Base-by-base conservation (phyloP, 164 flowering plant genomes). In the Magnolia changhungtana region DNA sequence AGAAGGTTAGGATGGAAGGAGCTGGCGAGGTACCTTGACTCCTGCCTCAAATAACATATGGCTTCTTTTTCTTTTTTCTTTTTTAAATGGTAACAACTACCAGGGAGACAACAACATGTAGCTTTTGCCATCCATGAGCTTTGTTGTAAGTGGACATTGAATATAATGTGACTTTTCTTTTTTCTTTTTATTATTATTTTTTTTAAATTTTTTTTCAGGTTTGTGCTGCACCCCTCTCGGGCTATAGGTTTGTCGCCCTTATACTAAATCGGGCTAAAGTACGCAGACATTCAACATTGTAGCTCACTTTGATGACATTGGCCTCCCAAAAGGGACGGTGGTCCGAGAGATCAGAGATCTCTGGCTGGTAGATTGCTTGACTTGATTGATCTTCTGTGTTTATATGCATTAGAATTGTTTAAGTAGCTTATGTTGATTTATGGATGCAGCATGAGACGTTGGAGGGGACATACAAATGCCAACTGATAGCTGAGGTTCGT, bases 221-320 rank as follows among this genome's bases (percentile, higher is more conserved):
- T 70, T 93, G 98, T 95, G 90, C 93, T 75, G 98, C 91, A 31
- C 94, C 91, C 3, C 89, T 93, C 51, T 84, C 91, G 1, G 84
- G 83, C 11, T 85, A 90, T 69, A 85, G 91, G 78, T 88, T 86
- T 61, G 96, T 79, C 1, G 59, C 89, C 7, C 76, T 93, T 11
- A 81, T 93, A 18, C 72, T 89, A 21, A 93, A 92, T 79, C 75
- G 90, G 68, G 86, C 90, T 31, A 31, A 31, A 2, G 76, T 83
- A n/a, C n/a, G 0, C 1, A 5, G 68, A 83, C 80, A 20, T 6
- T 1, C 61, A 6, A 84, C 11, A 84, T 93, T 31, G 89, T 92
- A 9, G 96, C 93, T 8, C 21, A 83, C 67, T 90, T 94, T 92
- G 93, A 90, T 49, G 98, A 93, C 73, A 82, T 91, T 11, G 92